These are phyloP conservation scores for Botrytis deweyae DNA, from an alignment of 2,329 filamentous ascomycete species.

Conservation along the genomic window DNA sequence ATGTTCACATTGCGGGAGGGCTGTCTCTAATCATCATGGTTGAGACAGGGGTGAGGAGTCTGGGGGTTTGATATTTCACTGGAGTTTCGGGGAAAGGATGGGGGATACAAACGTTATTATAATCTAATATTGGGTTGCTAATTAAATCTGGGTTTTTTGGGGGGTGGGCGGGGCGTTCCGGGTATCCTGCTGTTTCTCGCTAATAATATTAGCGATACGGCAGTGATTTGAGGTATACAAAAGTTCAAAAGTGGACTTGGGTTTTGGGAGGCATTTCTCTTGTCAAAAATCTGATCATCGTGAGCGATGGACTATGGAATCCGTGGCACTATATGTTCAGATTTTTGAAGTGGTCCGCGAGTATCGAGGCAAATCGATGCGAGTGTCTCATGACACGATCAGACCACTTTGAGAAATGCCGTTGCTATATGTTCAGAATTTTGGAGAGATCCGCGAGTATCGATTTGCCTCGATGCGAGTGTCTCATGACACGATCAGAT, in stretches of 20 bases:
- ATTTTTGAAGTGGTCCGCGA: background rate
- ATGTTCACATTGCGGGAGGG: background rate
- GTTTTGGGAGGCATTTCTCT: background rate
- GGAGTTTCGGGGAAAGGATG: background rate
- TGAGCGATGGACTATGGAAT: background rate
- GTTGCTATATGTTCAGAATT: background rate
- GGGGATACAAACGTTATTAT: background rate
- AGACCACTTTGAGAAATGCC: background rate
- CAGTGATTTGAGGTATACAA: background rate
- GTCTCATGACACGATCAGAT: background rate
- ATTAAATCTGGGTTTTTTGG: background rate
- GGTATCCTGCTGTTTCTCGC: background rate
- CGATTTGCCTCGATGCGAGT: background rate
- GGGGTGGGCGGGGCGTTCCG: background rate
- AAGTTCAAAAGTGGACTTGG: background rate
- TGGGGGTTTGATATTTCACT: background rate
- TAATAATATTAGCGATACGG: background rate
- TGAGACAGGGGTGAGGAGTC: background rate
- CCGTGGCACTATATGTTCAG: no score
- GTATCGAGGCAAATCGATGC: background rate
- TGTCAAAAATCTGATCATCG: background rate
- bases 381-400: background rate
- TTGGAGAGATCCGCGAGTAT: background rate
- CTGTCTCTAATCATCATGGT: background rate
- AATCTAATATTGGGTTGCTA: no score